Evolutionary conservation across 2,329 filamentous ascomycete genomes (phyloP).

Genomic region (Aspergillus transmontanensis): DNA sequence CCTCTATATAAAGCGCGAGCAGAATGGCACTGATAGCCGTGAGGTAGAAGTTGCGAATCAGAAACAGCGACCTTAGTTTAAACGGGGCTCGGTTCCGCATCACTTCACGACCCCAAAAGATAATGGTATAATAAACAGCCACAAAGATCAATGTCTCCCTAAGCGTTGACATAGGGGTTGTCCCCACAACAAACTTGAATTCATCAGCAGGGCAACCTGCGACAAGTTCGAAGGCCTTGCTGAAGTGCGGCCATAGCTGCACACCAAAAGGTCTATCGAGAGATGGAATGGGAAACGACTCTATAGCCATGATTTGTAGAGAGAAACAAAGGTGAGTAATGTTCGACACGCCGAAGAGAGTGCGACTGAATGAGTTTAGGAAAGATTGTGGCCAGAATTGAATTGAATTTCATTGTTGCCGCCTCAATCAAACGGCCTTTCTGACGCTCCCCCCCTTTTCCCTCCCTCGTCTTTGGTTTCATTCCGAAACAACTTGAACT

Average conservation of each 20-base stretch:
- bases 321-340: background rate
- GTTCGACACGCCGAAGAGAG: no score
- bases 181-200: slow-evolving; percentile 79
- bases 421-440: no score
- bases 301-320: background rate
- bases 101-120: slow-evolving; percentile 85
- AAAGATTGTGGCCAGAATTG: no score
- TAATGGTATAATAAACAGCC: slow-evolving; percentile 84
- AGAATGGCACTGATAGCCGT: slow-evolving; percentile 80
- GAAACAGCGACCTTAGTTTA: slow-evolving; percentile 83
- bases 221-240: slow-evolving; percentile 73
- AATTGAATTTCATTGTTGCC: no score
- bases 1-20: slow-evolving; percentile 82
- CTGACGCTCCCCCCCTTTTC: no score
- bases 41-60: slow-evolving; percentile 93
- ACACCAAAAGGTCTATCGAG: slow-evolving; percentile 71
- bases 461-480: background rate
- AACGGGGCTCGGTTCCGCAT: slow-evolving; percentile 84
- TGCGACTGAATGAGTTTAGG: no score
- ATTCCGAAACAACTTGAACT: background rate
- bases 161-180: slow-evolving; percentile 86
- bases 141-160: slow-evolving; percentile 79
- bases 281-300: background rate
- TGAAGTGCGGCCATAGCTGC: slow-evolving; percentile 89
- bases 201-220: slow-evolving; percentile 61